These are phyloP conservation scores for Lunasporangiospora selenospora DNA, from an alignment of 192 early-diverging fungal species.

Conservation along the genomic window DNA sequence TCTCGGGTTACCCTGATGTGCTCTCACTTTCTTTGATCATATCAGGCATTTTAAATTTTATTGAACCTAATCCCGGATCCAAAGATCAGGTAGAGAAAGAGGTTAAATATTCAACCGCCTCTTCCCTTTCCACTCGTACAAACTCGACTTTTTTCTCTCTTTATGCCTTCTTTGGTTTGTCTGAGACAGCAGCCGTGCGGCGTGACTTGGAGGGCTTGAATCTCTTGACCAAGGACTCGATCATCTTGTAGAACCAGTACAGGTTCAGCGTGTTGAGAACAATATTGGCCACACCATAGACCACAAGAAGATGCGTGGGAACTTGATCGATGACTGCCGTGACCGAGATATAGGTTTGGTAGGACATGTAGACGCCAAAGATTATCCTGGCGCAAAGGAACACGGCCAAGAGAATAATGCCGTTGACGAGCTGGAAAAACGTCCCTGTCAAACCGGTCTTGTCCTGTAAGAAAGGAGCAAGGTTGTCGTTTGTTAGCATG, in stretches of 20 bases:
- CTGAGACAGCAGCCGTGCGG: not conserved
- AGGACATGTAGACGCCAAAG: conserved; percentile 80
- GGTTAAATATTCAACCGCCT: no score
- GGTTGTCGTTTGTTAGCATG: not conserved
- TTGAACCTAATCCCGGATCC: no score
- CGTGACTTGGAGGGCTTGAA: conserved; percentile 24
- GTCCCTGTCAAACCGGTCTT: conserved; percentile 86
- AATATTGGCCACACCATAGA: conserved; percentile 65
- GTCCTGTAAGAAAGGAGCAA: conserved; percentile 57
- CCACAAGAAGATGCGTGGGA: conserved; percentile 47
- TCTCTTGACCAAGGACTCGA: conserved; percentile 50
- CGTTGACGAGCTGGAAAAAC: conserved; percentile 83
- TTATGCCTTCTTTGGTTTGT: no score
- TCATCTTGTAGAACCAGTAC: conserved; percentile 66
- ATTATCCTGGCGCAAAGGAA: conserved; percentile 82
- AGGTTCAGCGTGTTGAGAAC: conserved; percentile 71
- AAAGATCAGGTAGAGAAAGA: no score
- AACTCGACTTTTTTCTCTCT: no score
- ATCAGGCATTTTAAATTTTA: no score
- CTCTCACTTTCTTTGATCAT: no score
- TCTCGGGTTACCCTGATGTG: no score
- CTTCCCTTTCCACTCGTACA: no score
- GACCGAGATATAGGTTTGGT: conserved; percentile 54
- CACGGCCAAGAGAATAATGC: conserved; percentile 70
- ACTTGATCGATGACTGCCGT: conserved; percentile 34